Base-by-base conservation (phyloP, 2,329 filamentous ascomycete species). In the Teratosphaeria pseudoeucalypti region DNA sequence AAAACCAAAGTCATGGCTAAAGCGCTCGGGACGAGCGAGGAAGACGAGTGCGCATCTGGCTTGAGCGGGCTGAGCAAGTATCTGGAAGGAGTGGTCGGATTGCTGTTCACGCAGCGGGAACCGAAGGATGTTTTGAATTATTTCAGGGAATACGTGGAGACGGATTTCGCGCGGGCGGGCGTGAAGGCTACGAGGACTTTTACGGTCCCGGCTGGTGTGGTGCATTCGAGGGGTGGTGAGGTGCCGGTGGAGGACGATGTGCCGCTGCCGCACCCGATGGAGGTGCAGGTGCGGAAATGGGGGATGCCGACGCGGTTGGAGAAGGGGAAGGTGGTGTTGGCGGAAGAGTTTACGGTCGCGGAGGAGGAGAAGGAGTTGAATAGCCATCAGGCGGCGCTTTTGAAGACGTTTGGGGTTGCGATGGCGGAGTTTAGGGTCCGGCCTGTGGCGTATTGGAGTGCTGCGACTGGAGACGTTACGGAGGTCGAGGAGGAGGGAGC, bases 1-100 rank as follows among this genome's bases (percentile, higher is more conserved):
- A 99, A 97, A 81, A 97, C 92, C 61, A 97, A 97, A 79, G 92
- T 99, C 75, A 97, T 97, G 91, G 86, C 89, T 69, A 92, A 94
- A 77, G 92, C 94, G 60, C 87, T 99, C 29, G 94, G 94, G 72
- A 83, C 83, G 65, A 86, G 81, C 58, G 81, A 85, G 66, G 69
- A 70, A 47, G 88, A 90, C 70, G 90, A 92, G 77, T 83, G 89
- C 76, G 88, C 90, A 67, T 84, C 89, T 53, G 89, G 90, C 72
- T 84, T 94, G 69, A 81, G 89, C 72, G 77, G 78, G 63, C 84
- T 96, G 60, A 78, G 82, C 23, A 78, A 79, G 54, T 83, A 89
- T 79, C 81, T 97, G 57, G 77, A 81, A 66, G 94, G 94, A 70
- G 87, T 88, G 68, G 90, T 96, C 61, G 94, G 94, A 60, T 83